Evolutionary conservation across 306 rosid species (phyloP), one percentile per base, ranked within the genome.

Genomic region (Pterocarpus santalinus): DNA sequence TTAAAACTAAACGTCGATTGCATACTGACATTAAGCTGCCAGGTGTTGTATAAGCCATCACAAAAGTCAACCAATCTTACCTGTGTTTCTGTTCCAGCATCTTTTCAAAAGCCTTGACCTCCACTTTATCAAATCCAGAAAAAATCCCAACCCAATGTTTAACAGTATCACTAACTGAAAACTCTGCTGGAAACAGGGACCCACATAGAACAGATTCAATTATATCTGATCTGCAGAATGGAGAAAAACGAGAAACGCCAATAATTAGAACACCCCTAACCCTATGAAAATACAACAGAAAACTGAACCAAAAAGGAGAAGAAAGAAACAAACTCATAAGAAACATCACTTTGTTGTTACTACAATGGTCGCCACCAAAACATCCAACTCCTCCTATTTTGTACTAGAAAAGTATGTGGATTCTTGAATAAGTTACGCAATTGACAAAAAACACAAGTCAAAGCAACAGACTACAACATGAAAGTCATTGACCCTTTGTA

Each of bases 51-150:
- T 47, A 77, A 57, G 44, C 69, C 53, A 35, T 70, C 36, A 72
- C 86, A 12, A 44, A 80, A 74, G 80, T 58, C 43, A 67, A 80
- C 67, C 49, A 78, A 73, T 56, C 72, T 73, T 83, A 92, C 99
- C 99, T 93, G 84, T 94, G 98, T 80, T 96, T 96, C 91, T 96
- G 99, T 87, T 93, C 99, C 84, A 96, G 85, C 72, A 93, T 86
- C 90, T 89, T 96, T 89, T 94, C 99, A 85, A 96, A 91, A 86
- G 99, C 98, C 93, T 90, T 96, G 74, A 90, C 82, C 90, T 96
- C 99, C 78, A 96, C 96, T 88, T 91, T 96, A 78, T 92, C 99
- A 85, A 93, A 88, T 61, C 81, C 87, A 70, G 92, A 90, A 81
- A 90, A 90, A 82, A 94, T 80, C 71, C 91, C 89, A 76, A 90